Evolutionary conservation across 164 flowering plant species (phyloP), one percentile per base, ranked within the genome.

Genomic region (Vitis labrusca): DNA sequence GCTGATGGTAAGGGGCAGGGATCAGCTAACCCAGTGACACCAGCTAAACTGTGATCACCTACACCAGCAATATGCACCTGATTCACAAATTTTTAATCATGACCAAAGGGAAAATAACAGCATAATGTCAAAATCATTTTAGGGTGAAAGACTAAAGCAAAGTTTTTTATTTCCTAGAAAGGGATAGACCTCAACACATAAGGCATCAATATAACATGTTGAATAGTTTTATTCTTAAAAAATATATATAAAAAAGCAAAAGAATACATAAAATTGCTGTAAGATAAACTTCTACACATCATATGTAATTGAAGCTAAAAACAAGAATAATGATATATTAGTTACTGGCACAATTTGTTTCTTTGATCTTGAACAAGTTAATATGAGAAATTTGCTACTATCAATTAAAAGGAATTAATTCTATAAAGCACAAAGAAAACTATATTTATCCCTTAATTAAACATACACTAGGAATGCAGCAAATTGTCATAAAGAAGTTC

Each of bases 41-140:
- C 86, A 77, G 89, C 89, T 71, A 93, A 70, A 74, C 70, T 74
- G 70, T 51, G 92, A 80, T 96, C 99, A 67, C 99, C 99, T 12
- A 93, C 97, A 61, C 99, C 99, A 73, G 99, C 98, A 81, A 96
- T 85, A 77, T 96, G 98, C 65, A 92, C 97, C 99, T 95, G 84
- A 69, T 61, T 52, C 52, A 67, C 2, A 44, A 65, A 76, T 48
- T 23, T 23, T 23, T 59, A 6, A 3, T 50, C 44, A 49, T 15
- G 8, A 56, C 14, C 37, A 44, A 67, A 58, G 53, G 51, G 16
- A 12, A 23, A 51, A 51, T 51, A 15, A 51, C 12, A 10, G 12
- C 10, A 63, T 10, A 19, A 15, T 1, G 17, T 29, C 17, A 51
- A 12, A 12, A 51, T 4, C 14, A 12, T 51, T 30, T 3, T 19